These are phyloP conservation scores for Venturia carpophila DNA, from an alignment of 2,329 filamentous ascomycete genomes.

Conservation along the genomic window DNA sequence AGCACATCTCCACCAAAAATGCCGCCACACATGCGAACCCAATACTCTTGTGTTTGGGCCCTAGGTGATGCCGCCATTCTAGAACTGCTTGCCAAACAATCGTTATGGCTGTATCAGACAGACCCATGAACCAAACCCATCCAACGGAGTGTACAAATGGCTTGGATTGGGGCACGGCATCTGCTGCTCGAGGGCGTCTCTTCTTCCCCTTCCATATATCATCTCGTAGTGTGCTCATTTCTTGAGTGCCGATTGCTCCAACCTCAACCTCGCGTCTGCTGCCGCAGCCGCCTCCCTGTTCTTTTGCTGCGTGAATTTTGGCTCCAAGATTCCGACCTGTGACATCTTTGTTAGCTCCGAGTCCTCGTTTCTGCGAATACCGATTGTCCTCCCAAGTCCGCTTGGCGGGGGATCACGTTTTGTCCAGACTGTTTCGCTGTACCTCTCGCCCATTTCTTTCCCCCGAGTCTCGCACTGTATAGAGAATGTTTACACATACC, in stretches of 20 bases:
- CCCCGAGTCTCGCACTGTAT: neutral
- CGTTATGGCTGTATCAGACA: too few relatives aligned
- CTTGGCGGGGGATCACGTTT: neutral
- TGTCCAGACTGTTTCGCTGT: neutral
- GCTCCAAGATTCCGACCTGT: constrained; percentile 18
- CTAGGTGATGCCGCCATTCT: too few relatives aligned
- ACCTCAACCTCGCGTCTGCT: constrained; percentile 15
- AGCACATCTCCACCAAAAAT: too few relatives aligned
- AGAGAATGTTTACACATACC: constrained; percentile 15
- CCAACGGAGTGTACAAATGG: neutral
- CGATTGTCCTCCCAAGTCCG: neutral
- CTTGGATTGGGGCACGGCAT: neutral
- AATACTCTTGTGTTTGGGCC: too few relatives aligned
- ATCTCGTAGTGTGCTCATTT: neutral
- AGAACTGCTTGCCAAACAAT: too few relatives aligned
- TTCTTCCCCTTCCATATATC: neutral
- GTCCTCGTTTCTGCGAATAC: neutral
- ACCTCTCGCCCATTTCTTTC: neutral
- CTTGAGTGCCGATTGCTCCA: neutral
- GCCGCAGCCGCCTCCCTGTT: constrained; percentile 12
- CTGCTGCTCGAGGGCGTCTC: neutral
- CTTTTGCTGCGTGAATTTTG: constrained; percentile 14
- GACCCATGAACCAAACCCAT: too few relatives aligned
- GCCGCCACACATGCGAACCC: too few relatives aligned
- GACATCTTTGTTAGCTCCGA: neutral